Percentiles rank a stretch among this genome's conserved stretches.
Evolutionary conservation across 345 rosid species (phyloP).

Genomic region (Pistacia vera): DNA sequence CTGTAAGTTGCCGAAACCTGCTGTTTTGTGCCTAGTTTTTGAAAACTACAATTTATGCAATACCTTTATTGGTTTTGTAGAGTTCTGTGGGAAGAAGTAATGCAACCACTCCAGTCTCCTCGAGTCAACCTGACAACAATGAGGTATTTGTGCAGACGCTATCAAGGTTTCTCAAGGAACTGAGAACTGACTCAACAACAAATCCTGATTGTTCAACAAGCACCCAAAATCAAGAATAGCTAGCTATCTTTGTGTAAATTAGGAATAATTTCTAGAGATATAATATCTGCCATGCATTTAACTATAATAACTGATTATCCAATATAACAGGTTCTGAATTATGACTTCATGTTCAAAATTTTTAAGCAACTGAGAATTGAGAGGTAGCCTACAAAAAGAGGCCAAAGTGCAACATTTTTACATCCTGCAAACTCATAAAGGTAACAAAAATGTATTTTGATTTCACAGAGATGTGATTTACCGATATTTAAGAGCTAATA

Average conservation of each 20-base stretch:
- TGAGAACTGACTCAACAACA: constrained; percentile 12
- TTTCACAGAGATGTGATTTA: neutral
- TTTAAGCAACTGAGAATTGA: neutral
- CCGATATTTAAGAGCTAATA: no score
- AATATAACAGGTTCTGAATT: neutral
- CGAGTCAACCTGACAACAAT: constrained; percentile 20
- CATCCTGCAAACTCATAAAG: neutral
- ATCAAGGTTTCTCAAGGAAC: constrained; percentile 25
- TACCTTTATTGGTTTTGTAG: constrained; percentile 1
- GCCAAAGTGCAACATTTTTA: neutral
- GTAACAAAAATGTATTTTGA: neutral
- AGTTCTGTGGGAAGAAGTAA: constrained; percentile 5
- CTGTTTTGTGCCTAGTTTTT: neutral
- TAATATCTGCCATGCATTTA: neutral
- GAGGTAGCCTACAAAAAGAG: neutral
- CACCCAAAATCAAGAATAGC: neutral
- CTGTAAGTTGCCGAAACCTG: neutral
- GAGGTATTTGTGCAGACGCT: constrained; percentile 26
- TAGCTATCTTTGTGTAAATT: no score
- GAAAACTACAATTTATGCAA: neutral
- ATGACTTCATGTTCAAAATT: neutral
- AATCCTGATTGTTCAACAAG: neutral
- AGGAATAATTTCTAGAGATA: neutral
- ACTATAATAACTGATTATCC: neutral
- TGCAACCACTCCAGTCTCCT: neutral